These are phyloP conservation scores for Russula sp. DNA, from an alignment of 768 basidiomycete genomes.

Conservation along the genomic window DNA sequence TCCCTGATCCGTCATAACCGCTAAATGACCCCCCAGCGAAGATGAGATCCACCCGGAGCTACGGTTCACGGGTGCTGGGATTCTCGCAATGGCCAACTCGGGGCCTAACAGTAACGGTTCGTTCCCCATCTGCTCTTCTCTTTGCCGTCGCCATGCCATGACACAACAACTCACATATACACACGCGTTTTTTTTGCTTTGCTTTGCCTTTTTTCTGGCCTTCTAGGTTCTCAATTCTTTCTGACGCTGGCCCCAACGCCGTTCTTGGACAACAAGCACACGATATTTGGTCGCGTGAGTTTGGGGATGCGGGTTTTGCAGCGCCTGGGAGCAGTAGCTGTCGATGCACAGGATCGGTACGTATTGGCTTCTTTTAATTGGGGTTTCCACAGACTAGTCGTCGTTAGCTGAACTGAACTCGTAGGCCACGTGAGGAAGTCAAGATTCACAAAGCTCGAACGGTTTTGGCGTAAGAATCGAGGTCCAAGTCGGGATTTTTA, in stretches of 20 bases:
- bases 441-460: slow-evolving; percentile 75
- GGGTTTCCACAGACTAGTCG: not conserved
- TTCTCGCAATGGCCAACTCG: slow-evolving; percentile 96
- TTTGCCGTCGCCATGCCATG: not conserved
- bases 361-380: slow-evolving; percentile 24
- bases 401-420: not conserved
- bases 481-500: not conserved
- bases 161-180: too few relatives aligned
- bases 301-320: slow-evolving; percentile 91
- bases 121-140: slow-evolving; percentile 11
- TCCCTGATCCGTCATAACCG: not conserved
- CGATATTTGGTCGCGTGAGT: slow-evolving; percentile 85
- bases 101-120: slow-evolving; percentile 86
- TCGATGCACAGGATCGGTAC: slow-evolving; percentile 81
- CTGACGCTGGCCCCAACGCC: slow-evolving; percentile 79
- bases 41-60: slow-evolving; percentile 90
- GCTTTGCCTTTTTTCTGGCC: not conserved
- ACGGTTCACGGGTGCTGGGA: slow-evolving; percentile 92
- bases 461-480: not conserved
- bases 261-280: slow-evolving; percentile 78
- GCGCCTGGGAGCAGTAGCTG: slow-evolving; percentile 82
- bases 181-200: too few relatives aligned
- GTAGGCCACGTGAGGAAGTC: slow-evolving; percentile 66
- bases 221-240: slow-evolving; percentile 89
- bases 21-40: slow-evolving; percentile 44